These are phyloP conservation scores for Elongisporangium anandrum DNA, from an alignment of 352 stramenopile genomes.

Conservation along the genomic window DNA sequence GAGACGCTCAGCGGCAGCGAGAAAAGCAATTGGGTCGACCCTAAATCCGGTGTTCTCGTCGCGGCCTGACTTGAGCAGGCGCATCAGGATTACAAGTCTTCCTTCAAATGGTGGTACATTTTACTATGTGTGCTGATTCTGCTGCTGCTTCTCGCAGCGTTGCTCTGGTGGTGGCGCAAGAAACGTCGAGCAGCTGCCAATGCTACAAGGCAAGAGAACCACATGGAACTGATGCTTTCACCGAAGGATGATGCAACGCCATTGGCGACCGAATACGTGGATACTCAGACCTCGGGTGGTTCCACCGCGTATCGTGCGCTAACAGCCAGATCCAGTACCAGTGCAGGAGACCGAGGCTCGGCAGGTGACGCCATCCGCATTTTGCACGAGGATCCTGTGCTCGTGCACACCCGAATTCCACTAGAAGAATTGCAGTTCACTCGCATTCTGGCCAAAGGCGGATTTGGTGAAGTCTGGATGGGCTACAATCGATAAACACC, in stretches of 20 bases:
- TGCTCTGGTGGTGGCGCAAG: no score
- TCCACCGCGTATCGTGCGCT: no score
- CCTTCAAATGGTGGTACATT: neutral
- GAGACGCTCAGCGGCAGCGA: neutral
- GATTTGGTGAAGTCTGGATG: slow-evolving; percentile 56
- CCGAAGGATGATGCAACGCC: no score
- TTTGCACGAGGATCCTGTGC: slow-evolving; percentile 30
- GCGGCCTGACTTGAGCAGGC: slow-evolving; percentile 9
- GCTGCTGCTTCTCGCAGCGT: no score
- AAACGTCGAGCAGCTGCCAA: no score
- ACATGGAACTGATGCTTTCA: no score
- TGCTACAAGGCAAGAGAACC: no score
- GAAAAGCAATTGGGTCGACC: slow-evolving; percentile 9
- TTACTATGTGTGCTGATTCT: no score
- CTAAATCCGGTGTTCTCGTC: slow-evolving; percentile 6
- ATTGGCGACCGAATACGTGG: no score
- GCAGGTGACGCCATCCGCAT: neutral
- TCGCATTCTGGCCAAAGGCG: slow-evolving; percentile 28
- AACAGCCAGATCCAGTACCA: no score
- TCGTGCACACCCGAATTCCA: slow-evolving; percentile 24
- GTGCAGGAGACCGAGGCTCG: no score
- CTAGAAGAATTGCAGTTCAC: slow-evolving; percentile 38
- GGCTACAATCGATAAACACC: slow-evolving; percentile 26
- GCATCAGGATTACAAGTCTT: neutral
- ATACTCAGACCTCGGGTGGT: no score